Evolutionary conservation across 352 stramenopile genomes (phyloP).

Genomic region (Halophytophthora polymorphica): DNA sequence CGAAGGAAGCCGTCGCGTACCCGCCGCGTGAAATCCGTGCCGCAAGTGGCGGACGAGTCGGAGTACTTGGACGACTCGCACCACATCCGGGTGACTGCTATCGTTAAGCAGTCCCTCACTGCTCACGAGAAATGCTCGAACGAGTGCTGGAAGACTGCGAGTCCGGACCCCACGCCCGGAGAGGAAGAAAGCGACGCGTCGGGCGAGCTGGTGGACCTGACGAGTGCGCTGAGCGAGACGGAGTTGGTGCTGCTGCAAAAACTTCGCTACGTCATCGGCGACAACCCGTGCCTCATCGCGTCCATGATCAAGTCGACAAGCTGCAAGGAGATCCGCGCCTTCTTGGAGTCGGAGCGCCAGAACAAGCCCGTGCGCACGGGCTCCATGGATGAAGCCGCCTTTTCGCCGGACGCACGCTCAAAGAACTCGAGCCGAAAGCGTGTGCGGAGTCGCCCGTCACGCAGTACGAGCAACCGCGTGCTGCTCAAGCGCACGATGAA

Average conservation of each 20-base stretch:
- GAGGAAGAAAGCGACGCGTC: background rate
- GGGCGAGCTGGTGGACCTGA: background rate
- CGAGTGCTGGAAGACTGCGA: constrained; percentile 38
- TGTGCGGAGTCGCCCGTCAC: constrained; percentile 18
- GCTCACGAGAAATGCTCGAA: constrained; percentile 31
- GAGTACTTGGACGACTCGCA: constrained; percentile 73
- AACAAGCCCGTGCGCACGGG: constrained; percentile 17
- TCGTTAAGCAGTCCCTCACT: constrained; percentile 40
- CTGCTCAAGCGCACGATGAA: constrained; percentile 62
- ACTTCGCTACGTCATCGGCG: constrained; percentile 46
- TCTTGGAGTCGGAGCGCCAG: constrained; percentile 43
- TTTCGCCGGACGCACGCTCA: constrained; percentile 37
- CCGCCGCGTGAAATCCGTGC: constrained; percentile 22
- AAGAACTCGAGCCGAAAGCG: constrained; percentile 46
- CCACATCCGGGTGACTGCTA: constrained; percentile 30
- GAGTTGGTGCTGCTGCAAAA: constrained; percentile 62
- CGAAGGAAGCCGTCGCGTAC: constrained; percentile 22
- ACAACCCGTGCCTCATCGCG: constrained; percentile 68
- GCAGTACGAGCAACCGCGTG: constrained; percentile 61
- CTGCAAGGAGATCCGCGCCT: constrained; percentile 53
- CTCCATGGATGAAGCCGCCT: constrained; percentile 27
- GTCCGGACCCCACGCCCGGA: background rate
- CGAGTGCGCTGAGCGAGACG: constrained; percentile 13
- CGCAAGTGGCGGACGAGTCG: constrained; percentile 39
- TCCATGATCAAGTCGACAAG: constrained; percentile 50